phyloP scores from a whole-genome alignment of 805 yeast genomes.

The Kuraishia floccosa region DNA sequence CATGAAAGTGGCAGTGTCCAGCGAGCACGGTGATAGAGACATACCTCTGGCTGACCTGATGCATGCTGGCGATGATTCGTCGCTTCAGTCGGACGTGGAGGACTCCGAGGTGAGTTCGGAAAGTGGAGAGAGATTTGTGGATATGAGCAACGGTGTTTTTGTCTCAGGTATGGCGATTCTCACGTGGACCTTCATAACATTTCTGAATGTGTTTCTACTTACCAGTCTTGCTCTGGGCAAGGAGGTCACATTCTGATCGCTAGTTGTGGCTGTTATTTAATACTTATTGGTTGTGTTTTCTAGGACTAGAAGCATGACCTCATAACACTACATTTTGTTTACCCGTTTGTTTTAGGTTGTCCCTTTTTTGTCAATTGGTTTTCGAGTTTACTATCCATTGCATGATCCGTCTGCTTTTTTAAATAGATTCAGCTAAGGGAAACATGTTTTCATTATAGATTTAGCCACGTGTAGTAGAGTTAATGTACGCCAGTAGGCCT shows the following conservation, averaged over 20 bases:
- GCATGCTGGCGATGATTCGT: constrained; percentile 3
- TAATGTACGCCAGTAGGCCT: too few species aligned
- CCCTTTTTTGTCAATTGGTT: too few species aligned
- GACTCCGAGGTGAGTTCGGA: constrained; percentile 6
- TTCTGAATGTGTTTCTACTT: constrained; percentile 62
- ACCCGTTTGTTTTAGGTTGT: too few species aligned
- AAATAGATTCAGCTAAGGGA: too few species aligned
- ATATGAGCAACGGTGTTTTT: constrained; percentile 57
- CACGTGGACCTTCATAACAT: constrained; percentile 63
- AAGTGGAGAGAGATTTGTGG: constrained; percentile 26
- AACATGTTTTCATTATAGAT: too few species aligned
- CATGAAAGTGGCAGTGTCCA: constrained; percentile 17
- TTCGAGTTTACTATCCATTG: too few species aligned
- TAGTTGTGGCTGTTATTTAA: background rate
- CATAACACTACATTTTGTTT: too few species aligned
- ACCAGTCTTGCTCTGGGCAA: constrained; percentile 6
- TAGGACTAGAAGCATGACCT: too few species aligned
- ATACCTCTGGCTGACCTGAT: constrained; percentile 10
- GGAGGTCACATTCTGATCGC: background rate
- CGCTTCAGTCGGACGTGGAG: constrained; percentile 3
- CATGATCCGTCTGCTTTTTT: too few species aligned
- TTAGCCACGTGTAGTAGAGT: too few species aligned
- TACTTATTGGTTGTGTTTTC: too few species aligned
- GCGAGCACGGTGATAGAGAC: constrained; percentile 3
- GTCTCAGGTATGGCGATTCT: constrained; percentile 42